phyloP scores from a whole-genome alignment of 2,329 filamentous ascomycete genomes.

The Claviceps humidiphila region DNA sequence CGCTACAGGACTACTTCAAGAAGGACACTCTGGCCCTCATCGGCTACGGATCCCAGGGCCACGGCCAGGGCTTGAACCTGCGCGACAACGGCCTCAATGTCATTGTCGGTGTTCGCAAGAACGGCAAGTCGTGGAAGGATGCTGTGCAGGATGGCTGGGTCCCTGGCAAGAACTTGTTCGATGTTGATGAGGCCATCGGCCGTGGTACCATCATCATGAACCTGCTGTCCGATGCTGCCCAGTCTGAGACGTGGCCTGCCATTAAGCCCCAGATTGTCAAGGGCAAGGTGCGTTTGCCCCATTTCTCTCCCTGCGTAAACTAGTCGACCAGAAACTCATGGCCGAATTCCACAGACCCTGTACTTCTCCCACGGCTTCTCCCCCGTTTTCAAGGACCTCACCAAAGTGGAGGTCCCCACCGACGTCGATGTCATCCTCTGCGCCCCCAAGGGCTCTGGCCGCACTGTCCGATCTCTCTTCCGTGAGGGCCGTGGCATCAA shows the following conservation, averaged over 20 bases:
- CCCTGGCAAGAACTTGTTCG: slow-evolving; percentile 96
- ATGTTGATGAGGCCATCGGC: slow-evolving; percentile 89
- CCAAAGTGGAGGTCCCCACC: slow-evolving; percentile 91
- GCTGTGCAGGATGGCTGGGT: slow-evolving; percentile 96
- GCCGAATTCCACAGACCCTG: slow-evolving; percentile 54
- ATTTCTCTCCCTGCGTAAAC: not conserved
- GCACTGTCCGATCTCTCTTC: slow-evolving; percentile 97
- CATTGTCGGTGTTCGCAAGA: slow-evolving; percentile 96
- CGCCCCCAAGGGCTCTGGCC: slow-evolving; percentile 96
- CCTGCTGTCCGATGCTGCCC: slow-evolving; percentile 91
- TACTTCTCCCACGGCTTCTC: slow-evolving; percentile 99
- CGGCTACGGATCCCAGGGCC: slow-evolving; percentile 94
- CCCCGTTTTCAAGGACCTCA: slow-evolving; percentile 98
- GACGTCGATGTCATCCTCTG: slow-evolving; percentile 99
- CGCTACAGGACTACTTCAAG: slow-evolving; percentile 88
- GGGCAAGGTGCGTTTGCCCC: slow-evolving; percentile 63
- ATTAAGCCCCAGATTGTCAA: slow-evolving; percentile 98
- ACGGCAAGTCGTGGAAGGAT: slow-evolving; percentile 97
- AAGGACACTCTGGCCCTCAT: slow-evolving; percentile 98
- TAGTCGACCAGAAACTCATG: not conserved
- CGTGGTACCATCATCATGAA: slow-evolving; percentile 98
- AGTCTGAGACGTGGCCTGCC: slow-evolving; percentile 95
- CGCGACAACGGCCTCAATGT: slow-evolving; percentile 99
- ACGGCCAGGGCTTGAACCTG: slow-evolving; percentile 98
- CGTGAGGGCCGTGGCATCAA: slow-evolving; percentile 99